Evolutionary conservation across 2,329 filamentous ascomycete species (phyloP).

Genomic region (Xylariales sp.): DNA sequence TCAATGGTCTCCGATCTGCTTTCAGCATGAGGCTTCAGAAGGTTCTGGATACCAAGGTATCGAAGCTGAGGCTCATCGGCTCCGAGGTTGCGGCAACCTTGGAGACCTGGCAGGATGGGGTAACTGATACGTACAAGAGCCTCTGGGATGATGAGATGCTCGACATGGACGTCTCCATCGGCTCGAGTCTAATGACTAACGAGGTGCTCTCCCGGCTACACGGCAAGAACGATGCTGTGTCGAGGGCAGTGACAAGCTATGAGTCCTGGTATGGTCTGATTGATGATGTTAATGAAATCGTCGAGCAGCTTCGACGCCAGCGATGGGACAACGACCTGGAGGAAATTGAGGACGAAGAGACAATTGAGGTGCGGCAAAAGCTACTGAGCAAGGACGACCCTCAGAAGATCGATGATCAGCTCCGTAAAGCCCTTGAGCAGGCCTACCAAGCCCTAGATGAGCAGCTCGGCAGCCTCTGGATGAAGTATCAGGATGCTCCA

Average conservation of each 20-base stretch:
- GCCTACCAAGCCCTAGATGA: slow-evolving; percentile 56
- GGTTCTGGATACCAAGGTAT: slow-evolving; percentile 60
- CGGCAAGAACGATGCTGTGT: slow-evolving; percentile 66
- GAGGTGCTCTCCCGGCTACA: slow-evolving; percentile 66
- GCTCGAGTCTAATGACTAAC: slow-evolving; percentile 64
- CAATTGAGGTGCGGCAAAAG: slow-evolving; percentile 61
- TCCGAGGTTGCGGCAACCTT: slow-evolving; percentile 60
- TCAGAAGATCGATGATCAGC: slow-evolving; percentile 52
- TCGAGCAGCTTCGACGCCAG: slow-evolving; percentile 61
- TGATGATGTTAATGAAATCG: slow-evolving; percentile 58
- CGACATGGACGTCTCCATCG: slow-evolving; percentile 60
- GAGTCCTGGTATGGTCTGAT: slow-evolving; percentile 70
- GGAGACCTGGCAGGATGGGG: slow-evolving; percentile 52
- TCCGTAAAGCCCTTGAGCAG: slow-evolving; percentile 50
- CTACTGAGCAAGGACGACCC: slow-evolving; percentile 71
- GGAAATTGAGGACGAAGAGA: slow-evolving; percentile 70
- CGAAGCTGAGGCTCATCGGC: slow-evolving; percentile 61
- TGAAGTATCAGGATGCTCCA: slow-evolving; percentile 36
- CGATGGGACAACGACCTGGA: slow-evolving; percentile 74
- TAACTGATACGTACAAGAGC: slow-evolving; percentile 44
- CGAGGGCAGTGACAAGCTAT: slow-evolving; percentile 59
- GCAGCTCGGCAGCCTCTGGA: slow-evolving; percentile 48
- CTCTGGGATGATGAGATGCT: slow-evolving; percentile 67
- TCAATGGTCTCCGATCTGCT: slow-evolving; percentile 62
- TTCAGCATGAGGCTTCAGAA: slow-evolving; percentile 65